Evolutionary conservation across 108 stramenopile genomes (phyloP), one percentile per base, ranked within the genome.

Genomic region (Hondaea fermentalgiana): DNA sequence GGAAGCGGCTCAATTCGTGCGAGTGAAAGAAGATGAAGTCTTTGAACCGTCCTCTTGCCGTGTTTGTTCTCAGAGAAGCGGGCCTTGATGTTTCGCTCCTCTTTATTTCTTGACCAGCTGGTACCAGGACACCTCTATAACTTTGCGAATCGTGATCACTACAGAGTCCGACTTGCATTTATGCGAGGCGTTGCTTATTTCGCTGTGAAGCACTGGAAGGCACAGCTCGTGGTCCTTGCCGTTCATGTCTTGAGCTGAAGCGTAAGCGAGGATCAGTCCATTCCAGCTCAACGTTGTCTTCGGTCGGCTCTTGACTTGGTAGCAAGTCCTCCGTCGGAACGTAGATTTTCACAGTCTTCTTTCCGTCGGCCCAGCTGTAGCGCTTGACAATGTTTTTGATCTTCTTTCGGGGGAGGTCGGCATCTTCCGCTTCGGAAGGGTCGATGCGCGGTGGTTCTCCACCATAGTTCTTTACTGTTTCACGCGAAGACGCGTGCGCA

Each of bases 401-500:
- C 76, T 83, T 83, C 51, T 53, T 53, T 6, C 16, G 14, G 0
- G 76, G 76, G 0, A 83, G 49, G 49, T 83, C 76, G 35, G 64
- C 64, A 23, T 47, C 49, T 12, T 53, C 76, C 4, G 64, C 64
- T 23, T 69, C 21, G 49, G 49, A 45, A 47, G 51, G 49, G 51
- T 83, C 76, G 25, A 83, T 83, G 1, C 51, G 45, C 19, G 45
- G 76, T 45, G 76, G 76, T 12, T 83, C 76, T 43, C 76, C 76
- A 45, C 76, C 76, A 23, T 83, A 83, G 76, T 83, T 83, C 5
- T 83, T 83, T 1, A 83, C 76, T 6, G 76, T 83, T 45, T 83
- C 76, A 12, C n/a, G 12, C 16, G 49, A 53, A 8, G 49, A 53
- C 10, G 76, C 45, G 76, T 83, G 76, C 45, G 76, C 76, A 45